Conservation (phyloP, 2,329 filamentous ascomycete species). For the Chaetomium sp. region DNA sequence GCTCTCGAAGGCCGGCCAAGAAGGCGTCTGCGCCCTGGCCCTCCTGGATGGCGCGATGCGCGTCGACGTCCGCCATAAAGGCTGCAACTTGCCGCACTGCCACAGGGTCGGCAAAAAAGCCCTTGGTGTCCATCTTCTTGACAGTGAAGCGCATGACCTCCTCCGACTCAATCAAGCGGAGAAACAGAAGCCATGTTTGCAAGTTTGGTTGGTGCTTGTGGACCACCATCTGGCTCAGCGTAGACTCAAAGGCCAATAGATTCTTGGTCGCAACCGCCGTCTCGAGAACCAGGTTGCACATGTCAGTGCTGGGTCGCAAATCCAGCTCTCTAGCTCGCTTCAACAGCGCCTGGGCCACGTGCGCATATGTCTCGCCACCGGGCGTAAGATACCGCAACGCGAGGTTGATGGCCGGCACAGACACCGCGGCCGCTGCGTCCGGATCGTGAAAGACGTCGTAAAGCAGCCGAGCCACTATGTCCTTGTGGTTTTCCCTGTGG, state of each 20-base stretch:
- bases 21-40: constrained; percentile 33
- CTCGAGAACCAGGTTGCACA: constrained; percentile 43
- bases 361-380: constrained; percentile 23
- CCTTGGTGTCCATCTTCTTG: constrained; percentile 40
- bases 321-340: constrained; percentile 31
- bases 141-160: constrained; percentile 43
- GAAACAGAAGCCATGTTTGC: constrained; percentile 43
- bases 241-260: constrained; percentile 36
- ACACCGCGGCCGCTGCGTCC: constrained; percentile 30
- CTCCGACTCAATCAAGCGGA: constrained; percentile 52
- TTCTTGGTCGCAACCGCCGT: constrained; percentile 36
- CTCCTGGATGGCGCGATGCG: constrained; percentile 35
- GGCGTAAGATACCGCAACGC: constrained; percentile 37
- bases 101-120: constrained; percentile 34
- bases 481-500: constrained; percentile 33
- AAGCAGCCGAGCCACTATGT: constrained; percentile 35
- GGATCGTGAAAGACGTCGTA: constrained; percentile 34
- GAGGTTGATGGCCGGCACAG: constrained; percentile 36
- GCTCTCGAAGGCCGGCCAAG: constrained; percentile 33
- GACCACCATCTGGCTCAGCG: constrained; percentile 36
- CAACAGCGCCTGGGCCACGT: constrained; percentile 31
- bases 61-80: constrained; percentile 39
- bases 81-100: constrained; percentile 35
- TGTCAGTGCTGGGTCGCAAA: constrained; percentile 39
- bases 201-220: constrained; percentile 36